These are phyloP conservation scores for Sordariomycetes sp. DNA, from an alignment of 2,329 filamentous ascomycete species.

Conservation along the genomic window DNA sequence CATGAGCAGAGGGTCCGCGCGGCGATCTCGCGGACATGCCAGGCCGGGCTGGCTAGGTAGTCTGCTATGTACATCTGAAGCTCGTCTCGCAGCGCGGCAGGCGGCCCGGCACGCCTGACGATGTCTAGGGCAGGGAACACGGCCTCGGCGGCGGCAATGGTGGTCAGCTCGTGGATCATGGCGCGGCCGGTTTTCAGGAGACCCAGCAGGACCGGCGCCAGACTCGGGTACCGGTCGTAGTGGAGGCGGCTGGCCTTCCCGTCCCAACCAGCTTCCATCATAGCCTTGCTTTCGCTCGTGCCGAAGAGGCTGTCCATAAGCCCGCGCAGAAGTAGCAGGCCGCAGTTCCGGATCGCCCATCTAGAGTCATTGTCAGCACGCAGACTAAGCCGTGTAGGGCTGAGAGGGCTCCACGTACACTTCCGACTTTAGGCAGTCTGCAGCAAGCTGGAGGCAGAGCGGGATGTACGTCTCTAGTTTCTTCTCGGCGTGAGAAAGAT, in stretches of 20 bases:
- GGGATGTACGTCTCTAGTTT: constrained; percentile 66
- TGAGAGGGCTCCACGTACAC: constrained; percentile 39
- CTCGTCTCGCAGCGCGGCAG: constrained; percentile 39
- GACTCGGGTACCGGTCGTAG: constrained; percentile 56
- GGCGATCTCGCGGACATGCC: constrained; percentile 75
- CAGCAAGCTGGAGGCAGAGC: constrained; percentile 67
- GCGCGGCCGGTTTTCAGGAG: constrained; percentile 45
- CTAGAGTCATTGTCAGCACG: constrained; percentile 23
- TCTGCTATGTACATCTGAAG: constrained; percentile 48
- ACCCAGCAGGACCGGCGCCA: constrained; percentile 52
- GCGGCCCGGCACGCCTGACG: constrained; percentile 60
- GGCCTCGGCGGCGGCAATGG: constrained; percentile 44
- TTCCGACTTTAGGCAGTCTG: constrained; percentile 65
- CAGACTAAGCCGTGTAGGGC: background rate
- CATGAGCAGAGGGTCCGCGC: constrained; percentile 61
- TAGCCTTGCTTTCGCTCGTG: constrained; percentile 58
- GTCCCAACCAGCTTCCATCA: constrained; percentile 52
- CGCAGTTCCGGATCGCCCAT: constrained; percentile 93
- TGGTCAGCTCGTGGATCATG: constrained; percentile 26
- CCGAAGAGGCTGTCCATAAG: constrained; percentile 72
- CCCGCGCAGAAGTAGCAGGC: constrained; percentile 77
- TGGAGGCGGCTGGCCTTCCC: constrained; percentile 55
- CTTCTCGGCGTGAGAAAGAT: constrained; percentile 60
- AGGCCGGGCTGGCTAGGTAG: constrained; percentile 59
- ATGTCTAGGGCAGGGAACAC: constrained; percentile 81